A percentile compares a stretch with the other conserved stretches of the same genome.
Conservation (phyloP, 768 basidiomycete species). For the Lactarius sp. region DNA sequence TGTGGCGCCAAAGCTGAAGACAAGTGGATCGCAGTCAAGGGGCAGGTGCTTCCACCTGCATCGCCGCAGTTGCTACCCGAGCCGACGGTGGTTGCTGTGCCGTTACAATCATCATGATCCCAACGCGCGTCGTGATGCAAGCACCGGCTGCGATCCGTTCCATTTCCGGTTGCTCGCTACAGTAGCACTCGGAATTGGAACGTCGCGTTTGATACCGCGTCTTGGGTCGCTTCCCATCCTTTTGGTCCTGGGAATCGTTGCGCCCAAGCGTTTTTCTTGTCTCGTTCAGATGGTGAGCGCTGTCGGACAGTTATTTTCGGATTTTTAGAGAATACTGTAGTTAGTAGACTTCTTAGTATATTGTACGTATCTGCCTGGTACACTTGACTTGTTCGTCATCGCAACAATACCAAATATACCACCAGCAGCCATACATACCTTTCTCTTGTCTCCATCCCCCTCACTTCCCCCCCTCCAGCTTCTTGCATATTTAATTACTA, state of each 20-base stretch:
- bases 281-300: background rate
- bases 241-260: background rate
- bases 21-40: slow-evolving; percentile 76
- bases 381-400: background rate
- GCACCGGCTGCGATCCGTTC: background rate
- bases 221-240: background rate
- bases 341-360: background rate
- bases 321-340: background rate
- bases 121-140: slow-evolving; percentile 7
- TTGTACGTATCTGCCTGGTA: background rate
- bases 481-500: slow-evolving; percentile 6
- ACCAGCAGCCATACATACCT: background rate
- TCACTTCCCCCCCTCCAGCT: background rate
- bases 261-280: background rate
- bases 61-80: background rate
- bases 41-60: slow-evolving; percentile 30
- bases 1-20: slow-evolving; percentile 43
- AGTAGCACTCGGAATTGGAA: background rate
- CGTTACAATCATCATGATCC: background rate
- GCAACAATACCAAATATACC: background rate
- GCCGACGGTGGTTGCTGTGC: background rate
- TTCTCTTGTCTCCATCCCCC: background rate
- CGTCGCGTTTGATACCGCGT: no score
- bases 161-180: background rate
- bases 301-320: background rate